Base-by-base conservation (phyloP, 331 rosid species). In the Pyrus hybrid region DNA sequence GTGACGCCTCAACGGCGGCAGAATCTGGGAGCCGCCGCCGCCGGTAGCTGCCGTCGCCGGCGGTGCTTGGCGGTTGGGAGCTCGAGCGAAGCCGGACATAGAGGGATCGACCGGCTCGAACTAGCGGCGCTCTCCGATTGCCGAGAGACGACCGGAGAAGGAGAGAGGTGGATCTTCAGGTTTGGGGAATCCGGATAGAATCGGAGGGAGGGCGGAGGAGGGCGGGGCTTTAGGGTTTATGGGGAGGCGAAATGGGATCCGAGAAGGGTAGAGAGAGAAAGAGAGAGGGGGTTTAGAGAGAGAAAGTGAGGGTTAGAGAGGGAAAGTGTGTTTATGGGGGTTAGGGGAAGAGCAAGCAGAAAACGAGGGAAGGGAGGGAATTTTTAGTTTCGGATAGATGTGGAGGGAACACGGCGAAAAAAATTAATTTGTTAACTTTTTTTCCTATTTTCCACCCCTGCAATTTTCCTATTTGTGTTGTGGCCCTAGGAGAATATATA, bases 281-380 rank as follows among this genome's bases (percentile, higher is more conserved):
- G 47, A 33, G 71, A n/a, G n/a, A 51, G 22, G 43, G 13, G 13
- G 45, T 13, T 37, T 37, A 37, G 45, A 37, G 45, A 37, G 45
- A 37, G 45, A 37, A 2, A 37, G 45, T 37, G 67, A 35, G 75
- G 58, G 76, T 45, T 65, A 62, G 77, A 74, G 72, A 70, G 82
- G 69, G 77, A 65, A 71, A 69, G 77, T 17, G 73, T 41, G 75
- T n/a, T 71, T 8, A 37, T 51, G 75, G 67, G 83, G 45, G 79
- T 56, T 54, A 57, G 71, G 73, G 82, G 22, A n/a, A n/a, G 83
- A 83, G 85, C 30, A 6, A 73, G 70, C 77, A 92, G 92, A 88
- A 87, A 87, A 92, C 93, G 97, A 92, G 96, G 97, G 97, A 91
- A 89, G 93, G 58, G 96, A 90, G 93, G 97, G 96, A 90, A 87